Evolutionary conservation across 2,329 filamentous ascomycete species (phyloP), one percentile per base, ranked within the genome.

Genomic region (Fusarium austroafricanum): DNA sequence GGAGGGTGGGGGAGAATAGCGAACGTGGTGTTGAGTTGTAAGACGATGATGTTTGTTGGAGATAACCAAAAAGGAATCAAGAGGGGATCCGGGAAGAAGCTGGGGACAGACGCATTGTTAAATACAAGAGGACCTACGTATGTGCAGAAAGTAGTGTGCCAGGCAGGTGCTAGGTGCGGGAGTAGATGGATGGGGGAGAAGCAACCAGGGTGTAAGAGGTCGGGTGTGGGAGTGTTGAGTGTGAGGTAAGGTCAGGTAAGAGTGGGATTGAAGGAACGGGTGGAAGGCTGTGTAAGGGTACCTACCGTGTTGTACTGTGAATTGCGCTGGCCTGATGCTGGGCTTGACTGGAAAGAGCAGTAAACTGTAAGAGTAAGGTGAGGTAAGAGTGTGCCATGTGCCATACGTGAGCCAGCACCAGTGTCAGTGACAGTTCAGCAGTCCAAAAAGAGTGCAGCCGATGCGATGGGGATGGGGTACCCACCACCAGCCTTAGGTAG

Each of bases 1-100:
- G 73, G 74, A 78, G 77, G 77, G 76, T 37, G 58, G 43, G 59
- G 59, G 61, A 59, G 76, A 77, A 80, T 83, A 84, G 83, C 83
- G 83, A 86, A 80, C 79, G 84, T 86, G 73, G 67, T 72, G 73
- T 62, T 71, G 61, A 64, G 56, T 71, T 71, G 65, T 60, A 61
- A 68, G 67, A 61, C 55, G 62, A 67, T 65, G 71, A 65, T 71
- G 67, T 63, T 61, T 68, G 64, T 62, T 73, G 65, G 49, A 71
- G 70, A 71, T 72, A 67, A 72, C 68, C 70, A 68, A 72, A 73
- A 66, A 46, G 65, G 69, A 67, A 69, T 68, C 71, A 55, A 67
- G 71, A 74, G 71, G 64, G 71, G 67, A 70, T 35, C 63, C 44
- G 58, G 61, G 67, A 67, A 72, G 49, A 60, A 71, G 67, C 71